A percentile compares a stretch with the other conserved stretches of the same genome.
Evolutionary conservation across 2,329 filamentous ascomycete genomes (phyloP).

Genomic region (Colletotrichum karsti): DNA sequence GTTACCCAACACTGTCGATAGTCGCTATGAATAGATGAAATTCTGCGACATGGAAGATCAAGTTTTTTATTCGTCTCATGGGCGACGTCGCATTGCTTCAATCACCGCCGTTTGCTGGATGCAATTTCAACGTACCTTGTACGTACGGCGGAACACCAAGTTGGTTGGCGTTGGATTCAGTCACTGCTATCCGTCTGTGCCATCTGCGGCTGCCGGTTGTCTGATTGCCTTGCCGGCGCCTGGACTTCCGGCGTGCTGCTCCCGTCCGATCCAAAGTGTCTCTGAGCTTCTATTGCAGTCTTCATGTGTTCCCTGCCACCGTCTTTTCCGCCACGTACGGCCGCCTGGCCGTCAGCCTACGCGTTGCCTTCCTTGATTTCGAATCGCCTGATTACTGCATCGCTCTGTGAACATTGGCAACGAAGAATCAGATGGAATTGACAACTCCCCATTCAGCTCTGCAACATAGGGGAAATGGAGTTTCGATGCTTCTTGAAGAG

Average conservation of each 20-base stretch:
- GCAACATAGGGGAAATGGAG: not conserved
- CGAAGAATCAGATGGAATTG: not conserved
- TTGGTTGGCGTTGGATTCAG: too few species aligned
- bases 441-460: not conserved
- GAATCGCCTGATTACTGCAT: not conserved
- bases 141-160: too few species aligned
- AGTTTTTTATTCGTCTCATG: not conserved
- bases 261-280: not conserved
- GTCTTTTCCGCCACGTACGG: not conserved
- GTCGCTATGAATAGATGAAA: not conserved
- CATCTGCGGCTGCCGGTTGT: not conserved
- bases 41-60: not conserved
- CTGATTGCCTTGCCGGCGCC: not conserved
- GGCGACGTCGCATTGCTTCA: not conserved
- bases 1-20: not conserved
- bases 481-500: slow-evolving; percentile 20
- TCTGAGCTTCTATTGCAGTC: not conserved
- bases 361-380: not conserved
- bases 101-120: not conserved
- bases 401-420: not conserved
- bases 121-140: not conserved
- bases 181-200: too few species aligned
- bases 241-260: not conserved
- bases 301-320: not conserved
- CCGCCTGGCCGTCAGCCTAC: too few species aligned